Conservation (phyloP, 2,329 filamentous ascomycete species). For the Aschersonia sp. region DNA sequence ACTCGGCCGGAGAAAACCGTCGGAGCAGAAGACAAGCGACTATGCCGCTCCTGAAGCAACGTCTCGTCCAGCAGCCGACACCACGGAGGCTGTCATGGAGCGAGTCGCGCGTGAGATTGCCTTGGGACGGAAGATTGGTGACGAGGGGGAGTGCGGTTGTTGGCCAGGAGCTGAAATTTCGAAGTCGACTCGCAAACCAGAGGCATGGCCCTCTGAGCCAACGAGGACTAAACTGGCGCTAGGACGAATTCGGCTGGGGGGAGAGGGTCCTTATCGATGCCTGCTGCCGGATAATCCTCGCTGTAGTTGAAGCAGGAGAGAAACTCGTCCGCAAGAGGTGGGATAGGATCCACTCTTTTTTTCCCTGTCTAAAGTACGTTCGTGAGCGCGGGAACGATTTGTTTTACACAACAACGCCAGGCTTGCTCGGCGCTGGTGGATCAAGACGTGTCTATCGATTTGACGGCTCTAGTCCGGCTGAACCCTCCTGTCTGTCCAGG, state of each 20-base stretch:
- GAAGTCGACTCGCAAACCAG: constrained; percentile 26
- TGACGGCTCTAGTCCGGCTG: neutral
- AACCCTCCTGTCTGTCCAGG: constrained; percentile 12
- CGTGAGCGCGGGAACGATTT: too few species aligned
- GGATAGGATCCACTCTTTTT: too few species aligned
- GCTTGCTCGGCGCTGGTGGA: neutral
- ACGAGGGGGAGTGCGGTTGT: constrained; percentile 14
- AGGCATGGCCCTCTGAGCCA: constrained; percentile 18
- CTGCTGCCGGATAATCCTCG: constrained; percentile 19
- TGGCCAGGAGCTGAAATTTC: constrained; percentile 29
- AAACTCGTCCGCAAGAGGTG: too few species aligned
- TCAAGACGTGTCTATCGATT: neutral
- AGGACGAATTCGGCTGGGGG: constrained; percentile 12
- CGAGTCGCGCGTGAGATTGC: constrained; percentile 13
- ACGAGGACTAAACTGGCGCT: constrained; percentile 20
- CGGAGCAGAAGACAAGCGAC: constrained; percentile 13
- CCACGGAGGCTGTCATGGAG: constrained; percentile 20
- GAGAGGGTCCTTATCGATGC: constrained; percentile 16
- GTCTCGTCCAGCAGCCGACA: constrained; percentile 17
- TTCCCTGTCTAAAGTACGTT: too few species aligned
- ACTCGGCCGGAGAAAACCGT: constrained; percentile 22
- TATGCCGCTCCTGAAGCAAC: constrained; percentile 17
- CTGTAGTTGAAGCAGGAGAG: neutral
- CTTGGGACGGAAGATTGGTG: constrained; percentile 18
- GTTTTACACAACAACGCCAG: neutral